A percentile compares a stretch with the other conserved stretches of the same genome.
Evolutionary conservation across 164 flowering plant species (phyloP).

Genomic region (Santalum album): DNA sequence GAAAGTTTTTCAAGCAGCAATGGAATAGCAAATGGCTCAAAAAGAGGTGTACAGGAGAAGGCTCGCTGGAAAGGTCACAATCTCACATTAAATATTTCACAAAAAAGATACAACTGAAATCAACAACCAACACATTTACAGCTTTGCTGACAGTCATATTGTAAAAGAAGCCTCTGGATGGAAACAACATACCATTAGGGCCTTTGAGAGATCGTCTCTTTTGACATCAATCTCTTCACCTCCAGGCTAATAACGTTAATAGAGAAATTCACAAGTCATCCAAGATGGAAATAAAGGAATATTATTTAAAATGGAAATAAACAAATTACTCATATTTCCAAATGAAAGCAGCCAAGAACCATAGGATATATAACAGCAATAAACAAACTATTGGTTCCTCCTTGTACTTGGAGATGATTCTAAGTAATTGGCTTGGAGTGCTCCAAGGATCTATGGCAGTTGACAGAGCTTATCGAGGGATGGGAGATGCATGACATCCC

Average conservation of each 20-base stretch:
- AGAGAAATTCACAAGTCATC: not conserved
- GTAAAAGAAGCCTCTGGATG: no score
- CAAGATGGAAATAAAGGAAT: not conserved
- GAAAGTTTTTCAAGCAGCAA: constrained; percentile 89
- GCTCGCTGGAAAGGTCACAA: constrained; percentile 43
- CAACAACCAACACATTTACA: no score
- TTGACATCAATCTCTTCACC: constrained; percentile 48
- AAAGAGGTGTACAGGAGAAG: constrained; percentile 68
- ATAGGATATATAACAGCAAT: not conserved
- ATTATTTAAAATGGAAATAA: not conserved
- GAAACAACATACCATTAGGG: constrained; percentile 78
- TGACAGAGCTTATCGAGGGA: no score
- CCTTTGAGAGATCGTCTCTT: constrained; percentile 74
- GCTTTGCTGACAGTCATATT: no score
- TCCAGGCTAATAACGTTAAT: constrained; percentile 34
- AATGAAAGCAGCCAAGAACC: not conserved
- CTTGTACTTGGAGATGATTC: no score
- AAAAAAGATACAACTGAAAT: no score
- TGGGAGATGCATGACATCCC: no score
- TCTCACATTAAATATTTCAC: no score
- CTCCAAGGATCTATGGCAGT: no score
- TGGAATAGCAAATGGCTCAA: constrained; percentile 82
- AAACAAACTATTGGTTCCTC: no score
- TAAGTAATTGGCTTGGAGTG: no score
- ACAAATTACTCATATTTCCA: not conserved